Percentiles rank a stretch among this genome's conserved stretches.
These are phyloP conservation scores for Acanthamoeba triangularis DNA, from an alignment of 208 protist genomes.

Conservation along the genomic window DNA sequence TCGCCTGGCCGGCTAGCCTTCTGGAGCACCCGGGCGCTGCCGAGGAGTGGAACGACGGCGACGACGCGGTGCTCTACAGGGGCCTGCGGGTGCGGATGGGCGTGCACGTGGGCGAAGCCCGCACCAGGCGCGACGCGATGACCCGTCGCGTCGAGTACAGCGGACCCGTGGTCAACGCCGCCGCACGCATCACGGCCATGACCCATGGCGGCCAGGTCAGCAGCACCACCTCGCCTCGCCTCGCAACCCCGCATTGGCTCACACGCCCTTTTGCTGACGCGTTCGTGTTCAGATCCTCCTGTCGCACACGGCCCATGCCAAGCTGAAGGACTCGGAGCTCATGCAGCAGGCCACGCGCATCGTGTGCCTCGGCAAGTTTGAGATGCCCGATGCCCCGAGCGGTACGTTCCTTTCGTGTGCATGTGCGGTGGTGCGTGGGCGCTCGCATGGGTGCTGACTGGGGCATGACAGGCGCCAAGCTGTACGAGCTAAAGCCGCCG, in stretches of 20 bases:
- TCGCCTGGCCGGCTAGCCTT: constrained; percentile 1
- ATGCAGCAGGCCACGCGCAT: neutral
- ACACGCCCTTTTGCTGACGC: neutral
- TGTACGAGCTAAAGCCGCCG: constrained; percentile 1
- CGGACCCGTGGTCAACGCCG: constrained; percentile 21
- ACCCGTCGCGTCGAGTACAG: constrained; percentile 44
- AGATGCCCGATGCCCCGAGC: neutral
- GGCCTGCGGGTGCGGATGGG: constrained; percentile 69
- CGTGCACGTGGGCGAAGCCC: constrained; percentile 15
- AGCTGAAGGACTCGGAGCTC: neutral
- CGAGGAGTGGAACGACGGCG: constrained; percentile 53
- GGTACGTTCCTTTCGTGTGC: neutral
- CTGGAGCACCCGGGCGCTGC: constrained; percentile 42
- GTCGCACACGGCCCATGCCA: neutral
- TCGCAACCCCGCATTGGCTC: neutral
- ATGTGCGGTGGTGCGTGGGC: neutral
- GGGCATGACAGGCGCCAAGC: neutral
- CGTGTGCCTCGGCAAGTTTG: neutral
- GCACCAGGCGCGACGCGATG: constrained; percentile 21
- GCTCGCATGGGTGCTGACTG: neutral
- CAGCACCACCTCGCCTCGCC: neutral
- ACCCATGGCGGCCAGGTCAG: constrained; percentile 59
- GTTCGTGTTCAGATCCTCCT: neutral
- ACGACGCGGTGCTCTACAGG: constrained; percentile 16
- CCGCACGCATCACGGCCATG: constrained; percentile 28